These are phyloP conservation scores for Irpex sp. DNA, from an alignment of 1,284 basidiomycete genomes.

Conservation along the genomic window DNA sequence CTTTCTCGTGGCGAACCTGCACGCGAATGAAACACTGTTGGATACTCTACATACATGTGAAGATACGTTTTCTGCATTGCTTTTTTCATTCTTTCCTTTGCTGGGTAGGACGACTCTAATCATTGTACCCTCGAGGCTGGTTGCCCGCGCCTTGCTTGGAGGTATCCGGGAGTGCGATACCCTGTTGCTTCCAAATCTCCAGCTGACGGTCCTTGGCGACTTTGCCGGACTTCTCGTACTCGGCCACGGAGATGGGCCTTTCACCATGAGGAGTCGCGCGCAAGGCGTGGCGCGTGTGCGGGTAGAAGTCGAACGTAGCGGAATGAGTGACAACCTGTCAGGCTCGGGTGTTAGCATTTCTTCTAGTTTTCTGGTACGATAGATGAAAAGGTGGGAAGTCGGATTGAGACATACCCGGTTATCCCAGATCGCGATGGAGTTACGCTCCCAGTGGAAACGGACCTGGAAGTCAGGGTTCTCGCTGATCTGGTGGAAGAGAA, in stretches of 20 bases:
- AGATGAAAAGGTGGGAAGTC: conserved; percentile 15
- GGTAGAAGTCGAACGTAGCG: conserved; percentile 78
- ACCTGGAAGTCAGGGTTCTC: conserved; percentile 71
- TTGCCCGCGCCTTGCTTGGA: conserved; percentile 23
- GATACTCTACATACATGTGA: too few relatives aligned
- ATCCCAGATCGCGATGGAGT: conserved; percentile 72
- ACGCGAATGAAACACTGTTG: too few relatives aligned
- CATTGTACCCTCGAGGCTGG: conserved; percentile 53
- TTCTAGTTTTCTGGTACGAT: too few relatives aligned
- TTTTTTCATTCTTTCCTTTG: not conserved
- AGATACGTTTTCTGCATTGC: not conserved
- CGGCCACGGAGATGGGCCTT: conserved; percentile 69
- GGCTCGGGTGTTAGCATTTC: not conserved
- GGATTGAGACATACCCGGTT: conserved; percentile 46
- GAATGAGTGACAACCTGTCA: conserved; percentile 68
- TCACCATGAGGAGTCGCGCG: conserved; percentile 83
- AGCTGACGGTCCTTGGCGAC: conserved; percentile 61
- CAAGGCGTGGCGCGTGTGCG: conserved; percentile 69
- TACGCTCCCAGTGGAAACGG: conserved; percentile 66
- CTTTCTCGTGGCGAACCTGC: too few relatives aligned
- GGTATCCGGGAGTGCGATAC: conserved; percentile 35
- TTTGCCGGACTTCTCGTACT: conserved; percentile 67
- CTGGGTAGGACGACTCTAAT: conserved; percentile 30
- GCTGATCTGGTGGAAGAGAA: conserved; percentile 70
- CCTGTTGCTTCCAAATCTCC: conserved; percentile 62